Evolutionary conservation across 495 filamentous ascomycete species (phyloP), one percentile per base, ranked within the genome.

Genomic region (Annulohypoxylon bovei): DNA sequence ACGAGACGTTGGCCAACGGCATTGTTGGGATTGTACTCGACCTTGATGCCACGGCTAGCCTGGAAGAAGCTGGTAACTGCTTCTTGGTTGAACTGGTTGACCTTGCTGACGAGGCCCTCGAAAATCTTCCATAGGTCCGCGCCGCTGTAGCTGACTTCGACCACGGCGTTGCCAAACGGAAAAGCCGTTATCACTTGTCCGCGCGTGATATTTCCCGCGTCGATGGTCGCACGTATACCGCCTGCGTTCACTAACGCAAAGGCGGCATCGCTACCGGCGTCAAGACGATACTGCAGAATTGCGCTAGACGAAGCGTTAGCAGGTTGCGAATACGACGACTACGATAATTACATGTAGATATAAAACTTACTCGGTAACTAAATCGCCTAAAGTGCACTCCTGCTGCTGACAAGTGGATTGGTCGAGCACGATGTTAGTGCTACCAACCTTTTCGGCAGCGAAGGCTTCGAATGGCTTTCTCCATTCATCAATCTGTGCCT

Each of bases 161-260:
- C 85, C 3, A 88, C 78, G 16, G 85, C 77, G 71, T 88, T 88
- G 53, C 82, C 80, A 65, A 89, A 89, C 8, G 86, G 87, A 65
- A 88, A 89, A 1, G 84, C 78, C 0, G 84, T 87, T 7, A 88
- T 73, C 0, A 88, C 82, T 46, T 87, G 80, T 14, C 86, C 85
- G 6, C 84, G 78, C 2, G 85, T 89, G 63, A 88, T 83, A 20
- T 74, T 61, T 25, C 86, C 81, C 1, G 62, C 71, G 46, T 86
- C 85, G 54, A 89, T 88, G 16, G 82, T 82, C 0, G 86, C 84
- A 6, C 86, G 84, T 57, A 88, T 81, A 4, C 87, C 87, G 22
- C 87, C 87, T 3, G 81, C 81, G 73, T 88, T 88, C 61, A 84
- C 80, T 46, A 89, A 60, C 0, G 86, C 84, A 40, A 86, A 86